Evolutionary conservation across 345 rosid species (phyloP).

Genomic region (Adansonia digitata): DNA sequence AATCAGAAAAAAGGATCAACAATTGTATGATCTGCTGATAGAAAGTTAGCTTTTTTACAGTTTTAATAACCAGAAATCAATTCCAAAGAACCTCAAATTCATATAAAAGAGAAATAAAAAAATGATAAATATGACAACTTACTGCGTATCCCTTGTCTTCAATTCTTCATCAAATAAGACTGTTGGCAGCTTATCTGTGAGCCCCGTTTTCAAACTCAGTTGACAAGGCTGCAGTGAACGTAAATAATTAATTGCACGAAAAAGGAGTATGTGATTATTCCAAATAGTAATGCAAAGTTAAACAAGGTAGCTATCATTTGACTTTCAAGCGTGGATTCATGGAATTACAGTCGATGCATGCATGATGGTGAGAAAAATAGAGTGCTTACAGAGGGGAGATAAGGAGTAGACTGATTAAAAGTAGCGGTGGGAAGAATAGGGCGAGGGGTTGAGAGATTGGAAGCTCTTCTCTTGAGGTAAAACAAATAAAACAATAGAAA

Average conservation of each 20-base stretch:
- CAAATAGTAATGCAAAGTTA: background rate
- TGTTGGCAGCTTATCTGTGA: conserved; percentile 57
- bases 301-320: background rate
- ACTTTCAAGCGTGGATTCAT: no score
- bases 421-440: conserved; percentile 41
- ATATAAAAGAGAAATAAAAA: background rate
- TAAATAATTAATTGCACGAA: background rate
- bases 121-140: conserved; percentile 32
- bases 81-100: no score
- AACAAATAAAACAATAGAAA: conserved; percentile 83
- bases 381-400: conserved; percentile 45
- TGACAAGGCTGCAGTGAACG: conserved; percentile 37
- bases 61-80: no score
- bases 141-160: conserved; percentile 70
- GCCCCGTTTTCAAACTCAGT: conserved; percentile 53
- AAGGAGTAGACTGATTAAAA: no score
- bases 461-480: conserved; percentile 89
- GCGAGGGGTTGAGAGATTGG: conserved; percentile 37
- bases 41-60: no score
- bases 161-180: conserved; percentile 76
- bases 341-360: background rate
- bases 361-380: background rate
- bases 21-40: no score
- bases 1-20: background rate
- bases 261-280: no score